A percentile compares a stretch with the other conserved stretches of the same genome.
Conservation (phyloP, 495 filamentous ascomycete species). For the Cryomyces antarcticus region DNA sequence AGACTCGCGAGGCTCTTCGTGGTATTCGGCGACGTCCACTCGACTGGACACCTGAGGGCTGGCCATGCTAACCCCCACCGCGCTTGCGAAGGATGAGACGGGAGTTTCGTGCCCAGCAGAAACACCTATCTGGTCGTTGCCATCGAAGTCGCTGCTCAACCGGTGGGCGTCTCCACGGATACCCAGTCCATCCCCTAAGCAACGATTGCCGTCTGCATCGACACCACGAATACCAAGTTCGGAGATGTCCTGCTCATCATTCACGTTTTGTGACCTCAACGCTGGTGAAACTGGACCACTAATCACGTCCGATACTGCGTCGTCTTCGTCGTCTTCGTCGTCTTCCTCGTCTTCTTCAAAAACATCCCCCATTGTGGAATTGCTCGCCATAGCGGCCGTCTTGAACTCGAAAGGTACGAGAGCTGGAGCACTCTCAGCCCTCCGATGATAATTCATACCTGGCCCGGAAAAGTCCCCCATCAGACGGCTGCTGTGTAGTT, state of each 20-base stretch:
- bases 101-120: too few species aligned
- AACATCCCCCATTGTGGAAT: conserved; percentile 64
- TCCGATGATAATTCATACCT: conserved; percentile 76
- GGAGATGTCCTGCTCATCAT: conserved; percentile 15
- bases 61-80: too few species aligned
- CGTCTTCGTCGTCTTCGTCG: conserved; percentile 15
- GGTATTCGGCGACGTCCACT: conserved; percentile 23
- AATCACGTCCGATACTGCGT: too few species aligned
- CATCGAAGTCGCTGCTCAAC: too few species aligned
- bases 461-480: conserved; percentile 57
- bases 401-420: conserved; percentile 62
- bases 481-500: conserved; percentile 75
- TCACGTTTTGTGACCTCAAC: conserved; percentile 12
- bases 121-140: too few species aligned
- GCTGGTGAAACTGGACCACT: too few species aligned
- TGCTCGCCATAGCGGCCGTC: conserved; percentile 31
- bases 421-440: conserved; percentile 81
- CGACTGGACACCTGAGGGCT: conserved; percentile 3
- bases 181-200: too few species aligned
- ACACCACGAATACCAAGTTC: too few species aligned
- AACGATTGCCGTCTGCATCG: too few species aligned
- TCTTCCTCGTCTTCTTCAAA: conserved; percentile 95
- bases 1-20: conserved; percentile 22
- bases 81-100: too few species aligned
- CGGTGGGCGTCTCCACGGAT: too few species aligned